Percentiles rank a stretch among this genome's conserved stretches.
Evolutionary conservation across 345 rosid genomes (phyloP).

Genomic region (Xanthoceras sorbifolium): DNA sequence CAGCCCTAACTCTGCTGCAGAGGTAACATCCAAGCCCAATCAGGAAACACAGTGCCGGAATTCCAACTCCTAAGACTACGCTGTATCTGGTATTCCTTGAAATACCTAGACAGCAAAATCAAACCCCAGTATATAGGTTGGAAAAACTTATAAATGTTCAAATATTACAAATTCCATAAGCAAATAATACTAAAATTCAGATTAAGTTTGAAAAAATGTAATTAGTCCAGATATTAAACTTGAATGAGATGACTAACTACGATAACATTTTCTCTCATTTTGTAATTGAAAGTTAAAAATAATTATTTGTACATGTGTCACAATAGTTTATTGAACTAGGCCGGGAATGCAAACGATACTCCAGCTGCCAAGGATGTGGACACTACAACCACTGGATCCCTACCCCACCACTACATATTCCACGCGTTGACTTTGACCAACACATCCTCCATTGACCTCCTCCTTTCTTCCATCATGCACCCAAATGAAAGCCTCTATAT

Average conservation of each 20-base stretch:
- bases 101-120: conserved; percentile 13
- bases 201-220: background rate
- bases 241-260: background rate
- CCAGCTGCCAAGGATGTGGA: background rate
- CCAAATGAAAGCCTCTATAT: background rate
- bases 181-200: background rate
- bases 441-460: no score
- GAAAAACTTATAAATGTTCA: background rate
- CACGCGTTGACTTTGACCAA: background rate
- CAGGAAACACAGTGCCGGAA: conserved; percentile 17
- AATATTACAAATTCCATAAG: background rate
- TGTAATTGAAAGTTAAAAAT: no score
- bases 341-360: background rate
- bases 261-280: background rate
- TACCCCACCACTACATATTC: background rate
- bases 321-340: background rate
- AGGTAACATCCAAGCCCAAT: conserved; percentile 23
- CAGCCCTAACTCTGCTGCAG: background rate
- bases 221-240: no score
- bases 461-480: background rate
- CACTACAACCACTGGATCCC: background rate
- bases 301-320: background rate
- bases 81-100: conserved; percentile 27
- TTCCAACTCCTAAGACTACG: conserved; percentile 21
- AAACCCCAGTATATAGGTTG: no score